Conservation (phyloP, 768 basidiomycete species). For the Crucibulum laeve region DNA sequence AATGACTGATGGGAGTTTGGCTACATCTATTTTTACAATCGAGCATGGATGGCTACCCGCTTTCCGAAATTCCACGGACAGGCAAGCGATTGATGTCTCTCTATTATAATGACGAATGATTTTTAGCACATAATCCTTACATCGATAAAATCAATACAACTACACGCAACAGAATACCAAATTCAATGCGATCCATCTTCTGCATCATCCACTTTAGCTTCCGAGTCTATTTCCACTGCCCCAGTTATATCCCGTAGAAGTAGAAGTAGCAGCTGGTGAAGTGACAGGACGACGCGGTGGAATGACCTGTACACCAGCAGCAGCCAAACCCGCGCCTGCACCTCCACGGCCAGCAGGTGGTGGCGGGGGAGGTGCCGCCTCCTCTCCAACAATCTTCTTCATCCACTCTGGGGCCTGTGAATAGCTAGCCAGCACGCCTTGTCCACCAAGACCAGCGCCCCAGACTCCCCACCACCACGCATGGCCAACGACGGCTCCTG, state of each 20-base stretch:
- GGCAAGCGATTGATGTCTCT: no score
- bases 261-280: slow-evolving; percentile 8
- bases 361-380: slow-evolving; percentile 16
- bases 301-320: slow-evolving; percentile 53
- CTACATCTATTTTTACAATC: no score
- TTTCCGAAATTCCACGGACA: no score
- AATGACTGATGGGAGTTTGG: no score
- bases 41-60: no score
- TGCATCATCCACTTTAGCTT: no score
- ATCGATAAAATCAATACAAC: no score
- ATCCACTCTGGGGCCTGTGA: slow-evolving; percentile 62
- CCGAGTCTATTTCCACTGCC: slow-evolving; percentile 47
- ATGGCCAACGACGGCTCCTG: slow-evolving; percentile 76
- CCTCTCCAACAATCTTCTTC: slow-evolving; percentile 42
- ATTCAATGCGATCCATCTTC: no score
- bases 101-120: no score
- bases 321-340: slow-evolving; percentile 27
- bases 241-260: slow-evolving; percentile 34
- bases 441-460: slow-evolving; percentile 39
- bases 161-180: no score
- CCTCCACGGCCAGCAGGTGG: slow-evolving; percentile 21
- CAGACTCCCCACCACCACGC: slow-evolving; percentile 77
- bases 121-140: no score
- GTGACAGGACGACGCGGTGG: slow-evolving; percentile 39
- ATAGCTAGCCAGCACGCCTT: slow-evolving; percentile 32